A percentile compares a stretch with the other conserved stretches of the same genome.
Conservation (phyloP, 2,329 filamentous ascomycete species). For the Aureobasidium lini region DNA sequence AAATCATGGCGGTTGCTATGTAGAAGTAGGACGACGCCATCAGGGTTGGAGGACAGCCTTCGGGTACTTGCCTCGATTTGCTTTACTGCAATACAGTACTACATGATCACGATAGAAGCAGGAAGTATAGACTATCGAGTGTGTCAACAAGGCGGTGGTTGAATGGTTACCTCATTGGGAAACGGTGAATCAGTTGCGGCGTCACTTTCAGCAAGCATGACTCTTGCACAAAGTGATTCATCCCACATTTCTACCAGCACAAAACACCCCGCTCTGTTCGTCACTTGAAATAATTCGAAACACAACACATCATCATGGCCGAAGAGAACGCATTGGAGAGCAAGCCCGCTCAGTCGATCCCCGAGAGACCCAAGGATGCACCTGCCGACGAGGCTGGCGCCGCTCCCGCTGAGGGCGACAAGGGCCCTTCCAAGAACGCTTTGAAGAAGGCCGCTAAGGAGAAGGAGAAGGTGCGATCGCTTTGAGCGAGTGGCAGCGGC, state of each 20-base stretch:
- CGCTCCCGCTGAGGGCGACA: slow-evolving; percentile 27
- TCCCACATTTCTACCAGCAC: slow-evolving; percentile 10
- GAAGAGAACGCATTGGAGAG: slow-evolving; percentile 18
- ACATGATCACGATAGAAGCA: background rate
- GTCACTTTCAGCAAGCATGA: background rate
- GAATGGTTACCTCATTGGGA: background rate
- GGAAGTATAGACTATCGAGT: background rate
- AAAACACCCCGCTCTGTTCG: slow-evolving; percentile 9
- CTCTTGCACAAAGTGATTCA: slow-evolving; percentile 1
- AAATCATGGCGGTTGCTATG: slow-evolving; percentile 6
- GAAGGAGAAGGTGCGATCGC: slow-evolving; percentile 66
- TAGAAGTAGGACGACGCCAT: slow-evolving; percentile 6
- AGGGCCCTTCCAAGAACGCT: slow-evolving; percentile 64
- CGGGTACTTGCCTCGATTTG: background rate
- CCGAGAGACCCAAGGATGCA: slow-evolving; percentile 25
- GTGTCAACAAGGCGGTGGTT: background rate
- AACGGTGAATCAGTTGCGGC: background rate
- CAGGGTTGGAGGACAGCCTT: background rate
- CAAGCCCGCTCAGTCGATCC: slow-evolving; percentile 18
- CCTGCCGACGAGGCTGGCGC: slow-evolving; percentile 16
- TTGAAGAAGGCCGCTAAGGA: slow-evolving; percentile 84
- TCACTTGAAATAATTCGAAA: background rate
- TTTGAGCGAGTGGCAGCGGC: background rate
- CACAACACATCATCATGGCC: slow-evolving; percentile 18
- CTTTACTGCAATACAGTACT: background rate